Percentiles rank a stretch among this genome's conserved stretches.
phyloP scores from a whole-genome alignment of 768 basidiomycete genomes.

The Boletellus sp. region DNA sequence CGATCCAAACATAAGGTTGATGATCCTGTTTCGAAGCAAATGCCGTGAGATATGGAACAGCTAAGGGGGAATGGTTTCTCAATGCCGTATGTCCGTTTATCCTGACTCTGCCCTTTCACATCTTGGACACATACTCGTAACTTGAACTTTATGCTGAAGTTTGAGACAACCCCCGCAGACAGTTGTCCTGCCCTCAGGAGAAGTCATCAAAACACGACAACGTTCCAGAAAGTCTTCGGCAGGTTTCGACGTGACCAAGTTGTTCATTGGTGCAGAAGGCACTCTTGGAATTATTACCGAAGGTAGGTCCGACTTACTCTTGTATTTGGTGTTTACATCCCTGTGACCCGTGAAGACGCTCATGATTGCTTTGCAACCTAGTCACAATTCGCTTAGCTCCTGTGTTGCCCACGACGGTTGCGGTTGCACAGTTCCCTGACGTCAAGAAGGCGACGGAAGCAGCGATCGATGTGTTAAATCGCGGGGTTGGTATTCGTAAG shows the following conservation, averaged over 20 bases:
- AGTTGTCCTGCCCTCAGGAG: conserved; percentile 82
- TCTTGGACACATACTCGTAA: background rate
- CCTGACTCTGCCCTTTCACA: background rate
- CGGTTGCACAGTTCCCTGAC: conserved; percentile 76
- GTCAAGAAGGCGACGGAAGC: conserved; percentile 73
- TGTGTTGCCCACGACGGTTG: conserved; percentile 76
- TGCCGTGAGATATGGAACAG: conserved; percentile 84
- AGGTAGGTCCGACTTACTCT: conserved; percentile 35
- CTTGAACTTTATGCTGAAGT: conserved; percentile 1
- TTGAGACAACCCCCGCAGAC: conserved; percentile 44
- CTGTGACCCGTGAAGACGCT: background rate
- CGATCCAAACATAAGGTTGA: conserved; percentile 15
- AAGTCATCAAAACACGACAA: conserved; percentile 85
- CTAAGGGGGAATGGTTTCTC: conserved; percentile 87
- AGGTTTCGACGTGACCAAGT: conserved; percentile 80
- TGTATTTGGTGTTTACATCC: background rate
- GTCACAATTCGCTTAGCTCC: conserved; percentile 83
- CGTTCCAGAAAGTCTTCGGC: conserved; percentile 81
- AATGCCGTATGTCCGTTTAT: conserved; percentile 54
- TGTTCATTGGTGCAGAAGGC: conserved; percentile 82
- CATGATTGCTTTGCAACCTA: conserved; percentile 21
- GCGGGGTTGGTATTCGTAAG: conserved; percentile 75
- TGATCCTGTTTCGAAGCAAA: conserved; percentile 44
- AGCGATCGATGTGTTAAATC: conserved; percentile 66
- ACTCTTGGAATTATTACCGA: conserved; percentile 90